A percentile compares a stretch with the other conserved stretches of the same genome.
These are phyloP conservation scores for Fusarium proliferatum DNA, from an alignment of 2,329 filamentous ascomycete species.

Conservation along the genomic window DNA sequence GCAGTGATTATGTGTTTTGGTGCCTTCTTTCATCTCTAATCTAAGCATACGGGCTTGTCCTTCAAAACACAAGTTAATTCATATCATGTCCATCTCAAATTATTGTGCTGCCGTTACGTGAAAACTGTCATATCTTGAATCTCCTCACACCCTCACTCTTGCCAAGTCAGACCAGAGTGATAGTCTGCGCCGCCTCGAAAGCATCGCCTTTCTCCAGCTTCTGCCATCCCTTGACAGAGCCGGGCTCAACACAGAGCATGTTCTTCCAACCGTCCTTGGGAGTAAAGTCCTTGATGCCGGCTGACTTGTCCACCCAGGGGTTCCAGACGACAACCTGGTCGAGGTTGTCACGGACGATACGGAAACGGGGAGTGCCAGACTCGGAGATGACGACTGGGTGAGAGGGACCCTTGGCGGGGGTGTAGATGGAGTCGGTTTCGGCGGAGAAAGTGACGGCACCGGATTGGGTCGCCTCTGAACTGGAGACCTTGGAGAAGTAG, in stretches of 20 bases:
- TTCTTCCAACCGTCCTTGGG: conserved; percentile 91
- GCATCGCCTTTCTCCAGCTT: conserved; percentile 82
- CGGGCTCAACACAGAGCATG: conserved; percentile 95
- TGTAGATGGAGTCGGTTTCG: conserved; percentile 92
- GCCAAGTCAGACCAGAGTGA: conserved; percentile 52
- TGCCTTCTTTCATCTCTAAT: conserved; percentile 21
- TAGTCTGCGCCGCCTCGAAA: conserved; percentile 71
- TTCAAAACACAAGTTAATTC: conserved; percentile 25
- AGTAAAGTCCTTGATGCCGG: conserved; percentile 84
- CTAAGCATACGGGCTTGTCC: conserved; percentile 22
- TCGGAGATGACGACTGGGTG: conserved; percentile 70
- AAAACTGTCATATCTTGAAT: conserved; percentile 35
- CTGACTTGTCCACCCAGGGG: conserved; percentile 88
- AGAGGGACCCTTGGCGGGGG: conserved; percentile 70
- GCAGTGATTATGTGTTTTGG: conserved; percentile 6
- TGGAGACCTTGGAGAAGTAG: conserved; percentile 87
- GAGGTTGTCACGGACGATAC: conserved; percentile 84
- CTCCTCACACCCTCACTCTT: not conserved
- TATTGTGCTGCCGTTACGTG: conserved; percentile 27
- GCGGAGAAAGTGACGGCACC: conserved; percentile 74
- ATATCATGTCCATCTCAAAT: conserved; percentile 31
- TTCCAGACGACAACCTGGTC: conserved; percentile 96
- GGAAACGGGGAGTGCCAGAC: conserved; percentile 72
- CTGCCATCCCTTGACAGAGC: conserved; percentile 83
- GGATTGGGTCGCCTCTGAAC: conserved; percentile 72